Evolutionary conservation across 2,329 filamentous ascomycete species (phyloP), one percentile per base, ranked within the genome.

Genomic region (Dactylellina leptospora): DNA sequence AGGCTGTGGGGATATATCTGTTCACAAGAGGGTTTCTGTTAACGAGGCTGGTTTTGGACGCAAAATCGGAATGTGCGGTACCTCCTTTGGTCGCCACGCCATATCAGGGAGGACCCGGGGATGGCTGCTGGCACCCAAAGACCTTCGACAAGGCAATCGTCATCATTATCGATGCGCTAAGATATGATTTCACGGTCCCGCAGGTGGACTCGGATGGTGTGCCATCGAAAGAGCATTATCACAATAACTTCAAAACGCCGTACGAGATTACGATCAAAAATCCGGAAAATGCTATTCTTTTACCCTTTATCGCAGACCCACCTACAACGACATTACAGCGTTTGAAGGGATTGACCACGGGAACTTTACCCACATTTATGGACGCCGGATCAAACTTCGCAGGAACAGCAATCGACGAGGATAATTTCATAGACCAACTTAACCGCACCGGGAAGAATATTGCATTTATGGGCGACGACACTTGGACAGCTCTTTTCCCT

Each of bases 381-480:
- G 95, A 99, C 79, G 86, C 91, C 9, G 95, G 95, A 0, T 96
- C 91, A 74, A 99, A 93, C 80, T 99, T 99, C 80, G 92, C 92
- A 0, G 95, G 95, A 1, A 96, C 90, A 2, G 91, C 91, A 4
- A 97, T 99, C 76, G 93, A 97, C 64, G 95, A 99, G 82, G 95
- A 99, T 79, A 91, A 91, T 75, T 75, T 91, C 47, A 81, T 91
- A 11, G 84, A 85, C 59, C 88, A 91, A 76, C 77, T 91, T 72
- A 84, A 82, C 62, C 82, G 84, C 76, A 85, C 86, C 13, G 87
- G 87, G 33, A 90, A 92, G 83, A 90, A 85, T 74, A 86, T 99
- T 75, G 95, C 93, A 4, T 96, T 99, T 77, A 82, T 99, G 36
- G 95, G 95, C n/a, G 95, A 99, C 79, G 93, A 99, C 80, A 99